Base-by-base conservation (phyloP, 1,284 basidiomycete genomes). In the Malassezia japonica region DNA sequence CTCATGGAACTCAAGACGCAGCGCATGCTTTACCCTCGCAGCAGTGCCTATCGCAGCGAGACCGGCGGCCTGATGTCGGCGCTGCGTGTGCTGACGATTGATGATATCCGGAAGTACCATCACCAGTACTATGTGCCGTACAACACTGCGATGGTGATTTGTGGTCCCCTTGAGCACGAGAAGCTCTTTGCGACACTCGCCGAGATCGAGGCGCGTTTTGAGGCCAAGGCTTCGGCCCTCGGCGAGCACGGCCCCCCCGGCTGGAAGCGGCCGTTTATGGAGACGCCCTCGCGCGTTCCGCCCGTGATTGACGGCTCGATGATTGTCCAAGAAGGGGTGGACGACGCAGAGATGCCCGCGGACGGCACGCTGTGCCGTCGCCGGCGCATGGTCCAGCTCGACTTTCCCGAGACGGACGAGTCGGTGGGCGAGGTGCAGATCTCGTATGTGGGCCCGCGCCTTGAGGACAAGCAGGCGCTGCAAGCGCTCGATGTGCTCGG, bases 391-490 rank as follows among this genome's bases (percentile, higher is more conserved):
- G 80, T 83, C 50, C 78, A 79, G 0, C 82, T 96, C 27, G 86
- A 92, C 23, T 99, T 99, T 67, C 94, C 94, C n/a, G 94, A 96
- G 75, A 83, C 88, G 74, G 92, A 98, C 72, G 94, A 98, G 77
- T 89, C 85, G 52, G 67, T 88, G 59, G 92, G 94, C 34, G 90
- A 96, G 76, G 71, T 96, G 6, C 77, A 81, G 38, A 79, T 95
- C 50, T 81, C 78, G 18, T 94, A 84, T 77, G 77, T 86, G 55
- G 91, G 92, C 2, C 86, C 86, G 28, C 72, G 82, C 39, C 81
- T 82, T 13, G 81, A 80, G 49, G 80, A 84, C 55, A 87, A 84
- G 70, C 72, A 90, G 48, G 82, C 84, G 60, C 80, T 83, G 58
- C 84, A 86, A 76, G 91, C 89, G 6, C 74, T 96, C 55, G 86